Evolutionary conservation across 108 stramenopile species (phyloP).

Genomic region (Stephanodiscus minutulus): DNA sequence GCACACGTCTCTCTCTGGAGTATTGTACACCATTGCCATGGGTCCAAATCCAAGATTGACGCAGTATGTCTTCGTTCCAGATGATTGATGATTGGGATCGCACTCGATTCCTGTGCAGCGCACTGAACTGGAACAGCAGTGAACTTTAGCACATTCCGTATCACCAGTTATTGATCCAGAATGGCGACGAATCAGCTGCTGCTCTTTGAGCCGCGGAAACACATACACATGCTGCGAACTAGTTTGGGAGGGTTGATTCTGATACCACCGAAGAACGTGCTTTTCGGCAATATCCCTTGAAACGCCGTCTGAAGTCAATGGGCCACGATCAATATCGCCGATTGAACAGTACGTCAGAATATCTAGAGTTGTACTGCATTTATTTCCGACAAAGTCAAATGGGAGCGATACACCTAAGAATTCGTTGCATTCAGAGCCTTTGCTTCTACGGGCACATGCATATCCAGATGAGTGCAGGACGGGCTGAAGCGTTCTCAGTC

Average conservation of each 20-base stretch:
- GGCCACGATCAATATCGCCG: background rate
- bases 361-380: background rate
- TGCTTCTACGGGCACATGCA: background rate
- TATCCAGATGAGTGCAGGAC: background rate
- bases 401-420: constrained; percentile 24
- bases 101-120: constrained; percentile 16
- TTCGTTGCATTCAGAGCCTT: background rate
- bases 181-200: constrained; percentile 15
- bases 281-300: constrained; percentile 18
- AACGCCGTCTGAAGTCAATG: background rate
- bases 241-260: background rate
- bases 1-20: constrained; percentile 5
- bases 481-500: background rate
- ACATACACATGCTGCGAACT: background rate
- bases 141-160: constrained; percentile 3
- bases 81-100: background rate
- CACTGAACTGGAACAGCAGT: constrained; percentile 32
- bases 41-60: constrained; percentile 4
- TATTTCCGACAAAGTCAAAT: constrained; percentile 14
- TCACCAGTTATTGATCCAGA: background rate
- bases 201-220: constrained; percentile 20
- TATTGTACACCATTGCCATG: constrained; percentile 4
- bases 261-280: constrained; percentile 13
- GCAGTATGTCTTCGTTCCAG: constrained; percentile 2
- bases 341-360: constrained; percentile 6